Conservation (phyloP, 805 yeast species). For the Ogataea chonburiensis region DNA sequence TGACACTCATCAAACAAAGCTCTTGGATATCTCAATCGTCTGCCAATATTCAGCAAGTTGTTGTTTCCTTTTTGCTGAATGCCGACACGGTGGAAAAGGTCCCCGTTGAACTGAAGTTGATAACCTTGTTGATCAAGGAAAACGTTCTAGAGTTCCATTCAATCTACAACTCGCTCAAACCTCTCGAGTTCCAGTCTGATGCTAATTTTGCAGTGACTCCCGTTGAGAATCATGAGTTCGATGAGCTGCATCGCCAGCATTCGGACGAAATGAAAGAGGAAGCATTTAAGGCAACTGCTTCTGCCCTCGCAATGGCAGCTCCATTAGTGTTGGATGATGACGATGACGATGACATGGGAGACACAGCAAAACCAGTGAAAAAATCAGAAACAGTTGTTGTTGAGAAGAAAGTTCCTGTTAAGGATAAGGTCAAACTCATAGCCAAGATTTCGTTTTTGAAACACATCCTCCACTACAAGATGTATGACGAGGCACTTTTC, state of each 20-base stretch:
- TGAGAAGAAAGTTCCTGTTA: conserved; percentile 9
- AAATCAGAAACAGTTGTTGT: neutral
- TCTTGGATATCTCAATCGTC: conserved; percentile 41
- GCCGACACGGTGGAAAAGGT: conserved; percentile 37
- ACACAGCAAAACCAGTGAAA: conserved; percentile 10
- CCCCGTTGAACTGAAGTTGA: conserved; percentile 31
- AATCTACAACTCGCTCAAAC: conserved; percentile 55
- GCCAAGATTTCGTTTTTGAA: conserved; percentile 50
- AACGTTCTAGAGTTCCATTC: conserved; percentile 65
- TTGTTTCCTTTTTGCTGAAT: conserved; percentile 35
- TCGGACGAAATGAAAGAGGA: conserved; percentile 51
- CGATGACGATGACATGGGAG: conserved; percentile 34
- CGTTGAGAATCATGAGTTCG: conserved; percentile 35
- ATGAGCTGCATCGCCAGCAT: conserved; percentile 42
- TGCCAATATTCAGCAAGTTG: conserved; percentile 22
- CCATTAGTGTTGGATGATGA: conserved; percentile 72
- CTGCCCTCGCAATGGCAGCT: conserved; percentile 85
- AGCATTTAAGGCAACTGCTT: conserved; percentile 61
- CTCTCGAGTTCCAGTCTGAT: conserved; percentile 36
- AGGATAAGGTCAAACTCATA: conserved; percentile 19
- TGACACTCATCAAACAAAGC: conserved; percentile 51
- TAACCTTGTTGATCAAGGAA: conserved; percentile 60
- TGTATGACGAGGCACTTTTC: conserved; percentile 59
- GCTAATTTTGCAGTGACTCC: conserved; percentile 15
- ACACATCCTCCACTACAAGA: conserved; percentile 55